Base-by-base conservation (phyloP, 768 basidiomycete genomes). In the Multifurca ochricompacta region DNA sequence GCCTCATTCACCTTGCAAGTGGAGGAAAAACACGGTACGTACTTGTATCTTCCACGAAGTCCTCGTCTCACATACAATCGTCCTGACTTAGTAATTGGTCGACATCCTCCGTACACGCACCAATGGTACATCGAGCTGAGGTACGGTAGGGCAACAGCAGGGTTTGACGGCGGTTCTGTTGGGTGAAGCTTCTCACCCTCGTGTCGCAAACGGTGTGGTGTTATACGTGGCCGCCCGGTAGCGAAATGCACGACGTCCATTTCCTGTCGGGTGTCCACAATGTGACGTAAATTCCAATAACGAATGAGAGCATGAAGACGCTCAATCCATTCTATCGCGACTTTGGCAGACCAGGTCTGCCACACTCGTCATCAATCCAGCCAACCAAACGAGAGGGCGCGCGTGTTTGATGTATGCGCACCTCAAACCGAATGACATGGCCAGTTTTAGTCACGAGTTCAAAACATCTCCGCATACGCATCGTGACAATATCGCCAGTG, bases 281-380 rank as follows among this genome's bases (percentile, higher is more conserved):
- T 78, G 62, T 92, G 86, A 19, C 84, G 77, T 42, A 79, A 74
- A 50, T 77, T 82, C 93, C 93, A 97, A 65, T 92, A 97, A 3
- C 71, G 66, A 36, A 84, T 69, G 31, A 94, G 74, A 25, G 78
- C 78, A 16, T 79, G 78, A 4, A 97, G 77, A 36, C 83, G 77
- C 46, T 80, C 76, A 45, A 96, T 81, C 95, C 94, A 97, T 64
- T 97, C 92, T 46, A 83, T 65, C 0, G 88, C 87, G 41, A 84
- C 74, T 30, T 66, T 71, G 51, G 78, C 72, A 21, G 83, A 82
- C 71, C 85, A 72, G 34, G 82, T 74, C 89, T 93, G 40, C 7
- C n/a, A 58, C 9, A 18, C 51, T 55, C 46, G 51, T 23, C 31
- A 18, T 45, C 13, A 45, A n/a, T n/a, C 35, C 13, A 16, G 19